These are phyloP conservation scores for Bassia scoparia DNA, from an alignment of 148 eudicot genomes.

Conservation along the genomic window DNA sequence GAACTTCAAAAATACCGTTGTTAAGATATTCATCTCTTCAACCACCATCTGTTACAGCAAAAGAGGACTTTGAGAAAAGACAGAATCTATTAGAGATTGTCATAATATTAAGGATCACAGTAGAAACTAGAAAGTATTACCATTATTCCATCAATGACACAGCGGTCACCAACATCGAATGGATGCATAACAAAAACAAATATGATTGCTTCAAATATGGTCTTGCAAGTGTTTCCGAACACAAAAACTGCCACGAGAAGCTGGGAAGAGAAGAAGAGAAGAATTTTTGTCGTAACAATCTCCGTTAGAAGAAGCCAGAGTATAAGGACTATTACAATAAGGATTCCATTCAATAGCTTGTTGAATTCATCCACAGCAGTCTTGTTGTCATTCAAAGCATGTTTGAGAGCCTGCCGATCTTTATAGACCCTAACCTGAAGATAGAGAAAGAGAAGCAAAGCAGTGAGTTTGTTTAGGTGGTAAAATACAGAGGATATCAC, in stretches of 20 bases:
- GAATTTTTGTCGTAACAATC: constrained; percentile 51
- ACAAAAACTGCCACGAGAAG: constrained; percentile 66
- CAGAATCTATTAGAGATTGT: background rate
- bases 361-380: constrained; percentile 71
- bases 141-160: constrained; percentile 58
- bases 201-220: constrained; percentile 67
- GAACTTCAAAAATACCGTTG: constrained; percentile 50
- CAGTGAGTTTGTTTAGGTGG: background rate
- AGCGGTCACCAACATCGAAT: constrained; percentile 76
- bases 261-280: constrained; percentile 65
- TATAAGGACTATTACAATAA: constrained; percentile 37
- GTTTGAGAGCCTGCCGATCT: constrained; percentile 61
- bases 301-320: constrained; percentile 64
- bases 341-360: constrained; percentile 49
- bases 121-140: constrained; percentile 30
- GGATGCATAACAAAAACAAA: constrained; percentile 84
- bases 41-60: constrained; percentile 49
- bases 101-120: background rate
- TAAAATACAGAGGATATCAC: background rate
- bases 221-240: constrained; percentile 80
- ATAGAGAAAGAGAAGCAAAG: background rate
- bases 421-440: constrained; percentile 66
- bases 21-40: constrained; percentile 73
- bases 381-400: constrained; percentile 79
- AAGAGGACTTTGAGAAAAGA: constrained; percentile 1